Percentiles rank a stretch among this genome's conserved stretches.
These are phyloP conservation scores for Linderina pennispora DNA, from an alignment of 192 early-diverging fungal species.

Conservation along the genomic window DNA sequence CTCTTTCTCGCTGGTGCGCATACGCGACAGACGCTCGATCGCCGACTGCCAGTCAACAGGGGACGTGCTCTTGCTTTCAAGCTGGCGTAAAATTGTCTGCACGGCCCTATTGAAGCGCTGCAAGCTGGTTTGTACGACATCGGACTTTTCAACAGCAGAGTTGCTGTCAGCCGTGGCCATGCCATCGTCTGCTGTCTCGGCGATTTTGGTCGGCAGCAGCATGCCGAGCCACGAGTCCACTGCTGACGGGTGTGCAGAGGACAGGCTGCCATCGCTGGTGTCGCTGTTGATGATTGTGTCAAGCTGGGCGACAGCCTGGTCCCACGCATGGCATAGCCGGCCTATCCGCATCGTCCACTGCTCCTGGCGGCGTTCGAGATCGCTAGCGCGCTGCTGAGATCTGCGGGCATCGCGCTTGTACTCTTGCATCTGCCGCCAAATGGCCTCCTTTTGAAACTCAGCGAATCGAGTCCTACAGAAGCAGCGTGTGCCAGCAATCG, in stretches of 20 bases:
- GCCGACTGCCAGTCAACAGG: slow-evolving; percentile 28
- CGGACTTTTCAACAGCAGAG: background rate
- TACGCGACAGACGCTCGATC: slow-evolving; percentile 19
- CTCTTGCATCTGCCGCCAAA: slow-evolving; percentile 61
- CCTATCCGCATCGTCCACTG: slow-evolving; percentile 39
- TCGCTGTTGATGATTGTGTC: slow-evolving; percentile 20
- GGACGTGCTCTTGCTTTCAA: slow-evolving; percentile 12
- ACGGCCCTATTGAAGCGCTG: slow-evolving; percentile 36
- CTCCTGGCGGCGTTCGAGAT: slow-evolving; percentile 44
- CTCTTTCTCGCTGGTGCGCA: slow-evolving; percentile 22
- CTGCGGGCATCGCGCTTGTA: slow-evolving; percentile 53
- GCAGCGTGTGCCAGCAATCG: too few relatives aligned
- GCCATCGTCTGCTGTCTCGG: background rate
- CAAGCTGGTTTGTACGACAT: slow-evolving; percentile 8
- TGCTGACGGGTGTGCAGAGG: background rate
- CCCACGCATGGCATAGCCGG: slow-evolving; percentile 46
- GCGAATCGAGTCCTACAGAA: slow-evolving; percentile 39
- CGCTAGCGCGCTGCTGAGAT: slow-evolving; percentile 37
- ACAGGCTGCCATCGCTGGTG: too few relatives aligned
- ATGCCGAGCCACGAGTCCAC: slow-evolving; percentile 26
- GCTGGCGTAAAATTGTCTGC: slow-evolving; percentile 21
- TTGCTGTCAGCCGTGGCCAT: too few relatives aligned
- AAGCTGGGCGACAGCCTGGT: slow-evolving; percentile 35
- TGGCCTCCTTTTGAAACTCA: slow-evolving; percentile 63
- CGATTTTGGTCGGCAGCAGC: slow-evolving; percentile 7